These are phyloP conservation scores for Vanilla planifolia DNA, from an alignment of 106 monocot species.

Conservation along the genomic window DNA sequence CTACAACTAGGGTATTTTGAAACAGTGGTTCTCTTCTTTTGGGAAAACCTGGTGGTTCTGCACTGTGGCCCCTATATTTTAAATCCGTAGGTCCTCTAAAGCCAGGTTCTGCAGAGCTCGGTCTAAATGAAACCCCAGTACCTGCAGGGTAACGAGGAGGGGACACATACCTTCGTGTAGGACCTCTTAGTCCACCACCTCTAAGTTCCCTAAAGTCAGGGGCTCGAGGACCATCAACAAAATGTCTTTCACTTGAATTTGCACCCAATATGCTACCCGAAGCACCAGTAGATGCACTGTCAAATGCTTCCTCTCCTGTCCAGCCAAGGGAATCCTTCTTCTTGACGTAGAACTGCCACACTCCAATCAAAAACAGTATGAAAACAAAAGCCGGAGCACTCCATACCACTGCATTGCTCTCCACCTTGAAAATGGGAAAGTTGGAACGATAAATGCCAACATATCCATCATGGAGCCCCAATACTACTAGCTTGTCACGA, in stretches of 20 bases:
- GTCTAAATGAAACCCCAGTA: conserved; percentile 36
- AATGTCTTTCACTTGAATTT: conserved; percentile 26
- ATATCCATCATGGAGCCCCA: conserved; percentile 64
- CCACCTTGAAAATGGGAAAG: conserved; percentile 53
- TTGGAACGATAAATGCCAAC: conserved; percentile 72
- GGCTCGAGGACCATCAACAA: conserved; percentile 29
- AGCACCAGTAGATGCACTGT: conserved; percentile 7
- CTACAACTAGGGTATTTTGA: conserved; percentile 26
- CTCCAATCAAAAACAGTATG: conserved; percentile 65
- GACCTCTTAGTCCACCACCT: conserved; percentile 40
- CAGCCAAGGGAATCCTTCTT: conserved; percentile 79
- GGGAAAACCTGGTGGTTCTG: conserved; percentile 54
- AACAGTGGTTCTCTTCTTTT: conserved; percentile 69
- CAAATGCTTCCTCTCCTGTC: conserved; percentile 70
- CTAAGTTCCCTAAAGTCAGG: conserved; percentile 44
- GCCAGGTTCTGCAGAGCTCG: conserved; percentile 38
- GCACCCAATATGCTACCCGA: conserved; percentile 22
- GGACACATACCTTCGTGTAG: conserved; percentile 59
- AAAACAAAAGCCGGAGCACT: conserved; percentile 74
- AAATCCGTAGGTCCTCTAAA: conserved; percentile 42
- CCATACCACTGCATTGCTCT: conserved; percentile 76
- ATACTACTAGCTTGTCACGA: conserved; percentile 67
- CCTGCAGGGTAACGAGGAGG: conserved; percentile 51
- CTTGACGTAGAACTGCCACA: conserved; percentile 91
- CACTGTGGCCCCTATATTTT: conserved; percentile 47